Base-by-base conservation (phyloP, 2,329 filamentous ascomycete species). In the Penicillium janthinellum region DNA sequence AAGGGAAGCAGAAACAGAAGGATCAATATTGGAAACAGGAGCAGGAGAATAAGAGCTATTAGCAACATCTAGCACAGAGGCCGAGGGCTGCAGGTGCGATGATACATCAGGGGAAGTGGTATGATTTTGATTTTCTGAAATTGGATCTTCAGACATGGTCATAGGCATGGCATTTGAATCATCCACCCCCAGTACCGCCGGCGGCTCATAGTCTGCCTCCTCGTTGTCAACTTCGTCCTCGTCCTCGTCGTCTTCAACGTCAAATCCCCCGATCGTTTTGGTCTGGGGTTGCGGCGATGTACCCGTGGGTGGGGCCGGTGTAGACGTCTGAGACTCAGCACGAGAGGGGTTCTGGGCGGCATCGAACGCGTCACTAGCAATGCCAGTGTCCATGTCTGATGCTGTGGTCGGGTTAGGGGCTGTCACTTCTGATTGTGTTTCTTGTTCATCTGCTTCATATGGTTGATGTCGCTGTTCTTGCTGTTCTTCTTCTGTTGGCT, bases 211-310 rank as follows among this genome's bases (percentile, higher is more conserved):
- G 71, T 79, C 77, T 67, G 73, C 75, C 67, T 79, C 77, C 64
- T 75, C 75, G 63, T 75, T 67, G 54, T 86, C 83, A 71, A 84
- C 82, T 70, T 84, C 82, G 73, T 83, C 82, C 72, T 86, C 84
- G 73, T 86, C 84, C 76, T 87, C 85, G 73, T 86, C 84, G 73
- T 86, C 84, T 76, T 87, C 85, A 73, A 84, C 81, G 75, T 86
- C 82, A 79, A 87, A 87, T 67, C 85, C 85, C 73, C 84, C 84
- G 70, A 83, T 82, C 62, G 81, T 85, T 70, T 80, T 82, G 69
- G 82, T 77, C 71, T 81, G 80, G 65, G 71, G 68, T 55, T 73
- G 73, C 58, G 66, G 68, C 67, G 70, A 63, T 54, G 77, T 75
- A 57, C 71, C 69, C 56, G 69, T 53, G 44, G 67, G 62, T 64